Conservation (phyloP, 345 rosid species). For the Noccaea caerulescens region DNA sequence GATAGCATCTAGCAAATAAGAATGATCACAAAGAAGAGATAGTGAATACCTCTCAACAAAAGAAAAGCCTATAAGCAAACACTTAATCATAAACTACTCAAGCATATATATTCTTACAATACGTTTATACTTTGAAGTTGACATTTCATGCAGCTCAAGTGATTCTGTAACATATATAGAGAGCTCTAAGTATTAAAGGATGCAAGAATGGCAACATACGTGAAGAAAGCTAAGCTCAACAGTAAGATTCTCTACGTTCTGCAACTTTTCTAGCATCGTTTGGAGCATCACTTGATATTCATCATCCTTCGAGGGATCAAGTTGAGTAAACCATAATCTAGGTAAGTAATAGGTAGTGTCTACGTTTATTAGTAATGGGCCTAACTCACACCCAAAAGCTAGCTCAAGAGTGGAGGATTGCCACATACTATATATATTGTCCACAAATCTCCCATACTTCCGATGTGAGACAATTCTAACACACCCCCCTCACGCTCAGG, state of each 20-base stretch:
- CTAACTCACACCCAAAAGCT: no score
- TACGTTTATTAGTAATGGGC: no score
- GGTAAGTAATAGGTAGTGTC: background rate
- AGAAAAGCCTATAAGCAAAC: background rate
- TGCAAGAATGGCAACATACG: slow-evolving; percentile 1
- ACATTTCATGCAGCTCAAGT: background rate
- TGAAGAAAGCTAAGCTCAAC: background rate
- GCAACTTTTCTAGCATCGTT: slow-evolving; percentile 19
- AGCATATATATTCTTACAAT: background rate
- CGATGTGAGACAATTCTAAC: no score
- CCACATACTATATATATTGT: no score
- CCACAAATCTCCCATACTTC: no score
- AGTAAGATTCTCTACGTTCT: slow-evolving; percentile 28
- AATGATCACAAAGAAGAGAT: background rate
- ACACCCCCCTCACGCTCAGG: no score
- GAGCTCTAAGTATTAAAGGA: no score
- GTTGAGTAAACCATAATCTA: background rate
- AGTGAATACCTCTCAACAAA: background rate
- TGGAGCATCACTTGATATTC: background rate
- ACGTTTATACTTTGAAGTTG: background rate
- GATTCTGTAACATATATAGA: no score
- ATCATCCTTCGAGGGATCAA: background rate
- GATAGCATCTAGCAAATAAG: slow-evolving; percentile 27
- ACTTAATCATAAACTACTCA: background rate
- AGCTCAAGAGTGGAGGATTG: no score